Evolutionary conservation across 1,284 basidiomycete species (phyloP).

Genomic region (Microbotryum lychnidis-dioicae): DNA sequence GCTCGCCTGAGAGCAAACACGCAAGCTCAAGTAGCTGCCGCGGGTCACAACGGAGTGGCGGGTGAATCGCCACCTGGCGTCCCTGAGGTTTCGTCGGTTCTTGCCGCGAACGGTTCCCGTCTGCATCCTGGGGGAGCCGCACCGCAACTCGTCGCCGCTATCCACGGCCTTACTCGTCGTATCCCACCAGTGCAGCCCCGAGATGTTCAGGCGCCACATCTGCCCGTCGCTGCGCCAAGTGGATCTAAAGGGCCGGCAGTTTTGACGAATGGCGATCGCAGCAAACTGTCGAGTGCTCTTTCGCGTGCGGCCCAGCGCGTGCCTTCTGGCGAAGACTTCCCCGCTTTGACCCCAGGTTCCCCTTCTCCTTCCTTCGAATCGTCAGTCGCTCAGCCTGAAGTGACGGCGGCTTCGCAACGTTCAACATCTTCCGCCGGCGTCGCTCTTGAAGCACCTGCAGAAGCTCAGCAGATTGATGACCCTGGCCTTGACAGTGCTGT

Average conservation of each 20-base stretch:
- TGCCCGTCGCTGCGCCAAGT: too few species aligned
- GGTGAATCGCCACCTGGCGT: background rate
- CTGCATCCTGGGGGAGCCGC: background rate
- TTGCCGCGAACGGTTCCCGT: background rate
- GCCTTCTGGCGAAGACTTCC: conserved; percentile 27
- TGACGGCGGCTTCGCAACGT: background rate
- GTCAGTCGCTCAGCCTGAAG: background rate
- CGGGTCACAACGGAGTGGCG: background rate
- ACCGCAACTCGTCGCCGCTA: conserved; percentile 29
- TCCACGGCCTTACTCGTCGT: conserved; percentile 25
- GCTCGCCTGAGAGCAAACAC: background rate
- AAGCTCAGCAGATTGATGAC: background rate
- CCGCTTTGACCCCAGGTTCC: conserved; percentile 7
- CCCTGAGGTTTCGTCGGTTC: background rate
- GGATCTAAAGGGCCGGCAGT: too few species aligned
- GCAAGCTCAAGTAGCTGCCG: background rate
- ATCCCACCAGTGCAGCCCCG: conserved; percentile 17
- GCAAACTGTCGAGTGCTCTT: background rate
- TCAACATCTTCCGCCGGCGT: background rate
- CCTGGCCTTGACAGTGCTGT: background rate
- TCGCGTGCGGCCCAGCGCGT: conserved; percentile 19
- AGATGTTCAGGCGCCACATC: too few species aligned
- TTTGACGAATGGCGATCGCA: too few species aligned
- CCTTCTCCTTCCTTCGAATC: conserved; percentile 7
- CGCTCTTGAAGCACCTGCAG: background rate